Base-by-base conservation (phyloP, 768 basidiomycete genomes). In the Collybia nuda region DNA sequence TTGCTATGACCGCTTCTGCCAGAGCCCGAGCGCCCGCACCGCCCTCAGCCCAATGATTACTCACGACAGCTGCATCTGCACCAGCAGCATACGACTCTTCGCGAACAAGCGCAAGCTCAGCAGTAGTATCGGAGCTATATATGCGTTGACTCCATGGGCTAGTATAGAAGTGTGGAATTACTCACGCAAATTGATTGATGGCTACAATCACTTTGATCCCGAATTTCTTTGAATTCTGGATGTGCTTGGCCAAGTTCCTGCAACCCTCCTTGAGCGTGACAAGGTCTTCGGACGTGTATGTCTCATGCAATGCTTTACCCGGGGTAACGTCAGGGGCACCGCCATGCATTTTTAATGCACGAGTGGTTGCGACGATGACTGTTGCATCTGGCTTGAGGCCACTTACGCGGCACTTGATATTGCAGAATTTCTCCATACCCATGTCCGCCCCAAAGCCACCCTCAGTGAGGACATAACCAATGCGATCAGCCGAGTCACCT, bases 391-490 rank as follows among this genome's bases (percentile, higher is more conserved):
- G 97, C 50, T 77, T 88, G 63, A 98, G 80, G 42, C 95, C 96
- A 54, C 91, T 94, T 51, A 89, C 78, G 53, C 96, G 86, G 68
- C 95, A 98, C 70, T 99, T 99, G 79, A 99, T 98, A 72, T 98
- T 98, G 79, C 93, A 98, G 80, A 98, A 99, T 70, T 99, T 97
- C 72, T 94, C 93, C 92, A 95, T 92, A 35, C 93, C 96, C 85
- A 98, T 99, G 67, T 99, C 96, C 18, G 96, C 95, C 50, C 96
- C 96, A 70, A 98, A 99, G 39, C 96, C 96, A 62, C 93, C 95
- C 72, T 99, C 96, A 23, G 96, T 99, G 58, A 99, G 82, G 52
- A 98, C 96, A 61, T 97, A 99, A 36, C 96, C 96, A 40, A 87
- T 83, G 42, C 86, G 85, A 47, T 86, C 85, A 5, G 86, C 56